Evolutionary conservation across 495 filamentous ascomycete genomes (phyloP).

Genomic region (Lasiosphaeria miniovina): DNA sequence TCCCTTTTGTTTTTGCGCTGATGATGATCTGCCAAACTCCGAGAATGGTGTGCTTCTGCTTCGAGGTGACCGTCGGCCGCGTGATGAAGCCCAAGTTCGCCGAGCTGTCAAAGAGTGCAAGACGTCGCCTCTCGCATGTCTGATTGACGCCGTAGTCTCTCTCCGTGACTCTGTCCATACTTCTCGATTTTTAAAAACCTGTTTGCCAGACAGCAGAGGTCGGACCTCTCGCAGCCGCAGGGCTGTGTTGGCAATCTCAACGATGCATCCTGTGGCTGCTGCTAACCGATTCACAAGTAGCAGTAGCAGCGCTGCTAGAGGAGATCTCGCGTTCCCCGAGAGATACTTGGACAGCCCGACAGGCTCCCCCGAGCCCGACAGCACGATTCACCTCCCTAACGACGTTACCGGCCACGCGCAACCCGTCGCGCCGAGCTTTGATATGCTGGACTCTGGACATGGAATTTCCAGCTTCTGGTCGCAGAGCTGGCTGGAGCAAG

Average conservation of each 20-base stretch:
- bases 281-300: neutral
- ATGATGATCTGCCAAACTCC: constrained; percentile 17
- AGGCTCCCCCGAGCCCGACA: constrained; percentile 17
- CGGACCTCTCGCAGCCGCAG: too few relatives aligned
- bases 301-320: neutral
- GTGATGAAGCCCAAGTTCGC: constrained; percentile 8
- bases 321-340: constrained; percentile 11
- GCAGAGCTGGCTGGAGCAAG: constrained; percentile 15
- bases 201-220: too few relatives aligned
- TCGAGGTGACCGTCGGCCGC: neutral
- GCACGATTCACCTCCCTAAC: constrained; percentile 4
- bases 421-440: constrained; percentile 9
- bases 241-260: neutral
- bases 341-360: constrained; percentile 15
- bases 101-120: neutral
- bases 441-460: constrained; percentile 1
- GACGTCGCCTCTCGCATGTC: neutral
- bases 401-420: constrained; percentile 8
- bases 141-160: neutral
- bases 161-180: neutral
- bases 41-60: constrained; percentile 14
- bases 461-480: constrained; percentile 8
- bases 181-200: neutral
- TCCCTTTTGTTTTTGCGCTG: constrained; percentile 5
- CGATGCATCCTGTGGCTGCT: constrained; percentile 19